Conservation (phyloP, 306 rosid species). For the Fagus crenata region DNA sequence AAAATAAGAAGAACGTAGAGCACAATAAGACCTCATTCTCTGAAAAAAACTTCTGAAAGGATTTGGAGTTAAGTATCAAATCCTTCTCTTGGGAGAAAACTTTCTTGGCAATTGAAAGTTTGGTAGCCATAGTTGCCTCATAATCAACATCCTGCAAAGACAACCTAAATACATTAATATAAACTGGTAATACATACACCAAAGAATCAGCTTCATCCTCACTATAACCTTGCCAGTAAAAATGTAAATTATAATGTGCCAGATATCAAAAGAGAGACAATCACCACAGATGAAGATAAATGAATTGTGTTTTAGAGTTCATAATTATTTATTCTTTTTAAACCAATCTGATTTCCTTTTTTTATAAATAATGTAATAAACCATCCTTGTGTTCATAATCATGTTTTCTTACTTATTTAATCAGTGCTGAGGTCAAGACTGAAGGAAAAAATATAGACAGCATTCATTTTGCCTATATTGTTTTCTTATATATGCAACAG, state of each 20-base stretch:
- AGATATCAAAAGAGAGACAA: constrained; percentile 17
- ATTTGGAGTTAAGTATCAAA: constrained; percentile 61
- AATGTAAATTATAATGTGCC: not conserved
- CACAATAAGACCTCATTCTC: constrained; percentile 72
- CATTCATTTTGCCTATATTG: not conserved
- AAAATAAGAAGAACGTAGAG: constrained; percentile 15
- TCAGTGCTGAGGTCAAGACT: not conserved
- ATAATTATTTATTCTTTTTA: not conserved
- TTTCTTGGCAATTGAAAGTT: constrained; percentile 85
- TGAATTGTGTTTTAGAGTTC: constrained; percentile 9
- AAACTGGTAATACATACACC: not conserved
- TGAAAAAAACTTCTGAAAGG: constrained; percentile 65
- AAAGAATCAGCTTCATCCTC: not conserved
- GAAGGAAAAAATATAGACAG: not conserved
- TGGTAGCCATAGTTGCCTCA: constrained; percentile 77
- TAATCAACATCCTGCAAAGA: constrained; percentile 79
- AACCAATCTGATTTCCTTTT: not conserved
- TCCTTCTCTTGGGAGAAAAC: constrained; percentile 70
- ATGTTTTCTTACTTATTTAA: not conserved
- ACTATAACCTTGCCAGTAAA: not conserved
- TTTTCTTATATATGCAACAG: not conserved
- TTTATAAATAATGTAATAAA: constrained; percentile 1
- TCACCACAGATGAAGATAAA: constrained; percentile 3
- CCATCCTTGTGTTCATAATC: not conserved
- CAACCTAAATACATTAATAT: constrained; percentile 9